Evolutionary conservation across 2,329 filamentous ascomycete species (phyloP).

Genomic region (Arthrobotrys musiformis): DNA sequence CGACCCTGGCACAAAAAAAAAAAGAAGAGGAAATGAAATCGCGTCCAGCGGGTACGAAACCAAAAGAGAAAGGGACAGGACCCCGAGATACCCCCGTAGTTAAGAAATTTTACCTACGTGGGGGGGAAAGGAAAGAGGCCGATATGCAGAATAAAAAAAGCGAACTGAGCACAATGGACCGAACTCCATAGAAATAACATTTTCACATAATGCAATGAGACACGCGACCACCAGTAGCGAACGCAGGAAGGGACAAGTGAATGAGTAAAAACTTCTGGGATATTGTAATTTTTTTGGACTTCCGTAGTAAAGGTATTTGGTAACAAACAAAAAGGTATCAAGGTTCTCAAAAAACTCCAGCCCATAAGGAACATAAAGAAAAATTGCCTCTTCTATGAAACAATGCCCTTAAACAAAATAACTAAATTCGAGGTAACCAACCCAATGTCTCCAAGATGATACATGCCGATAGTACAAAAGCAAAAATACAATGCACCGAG

Average conservation of each 20-base stretch:
- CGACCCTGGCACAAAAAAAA: conserved; percentile 28
- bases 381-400: conserved; percentile 51
- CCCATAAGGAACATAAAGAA: conserved; percentile 13
- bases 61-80: conserved; percentile 3
- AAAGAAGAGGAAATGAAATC: conserved; percentile 3
- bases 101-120: neutral
- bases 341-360: conserved; percentile 41
- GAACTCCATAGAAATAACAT: conserved; percentile 39
- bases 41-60: conserved; percentile 3
- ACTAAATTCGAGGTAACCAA: conserved; percentile 36
- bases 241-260: conserved; percentile 14
- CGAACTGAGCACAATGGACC: conserved; percentile 20
- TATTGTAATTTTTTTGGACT: conserved; percentile 12
- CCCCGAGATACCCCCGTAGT: conserved; percentile 8
- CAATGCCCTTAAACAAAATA: conserved; percentile 15
- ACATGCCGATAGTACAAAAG: conserved; percentile 50
- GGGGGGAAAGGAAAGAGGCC: too few relatives aligned
- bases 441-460: conserved; percentile 41
- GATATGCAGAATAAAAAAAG: neutral
- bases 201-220: conserved; percentile 26
- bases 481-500: conserved; percentile 22
- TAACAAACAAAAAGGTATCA: conserved; percentile 48
- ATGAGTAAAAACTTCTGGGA: conserved; percentile 5
- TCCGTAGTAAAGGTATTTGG: conserved; percentile 19
- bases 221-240: conserved; percentile 1